Evolutionary conservation across 2,329 filamentous ascomycete species (phyloP).

Genomic region (Penicillium sp.): DNA sequence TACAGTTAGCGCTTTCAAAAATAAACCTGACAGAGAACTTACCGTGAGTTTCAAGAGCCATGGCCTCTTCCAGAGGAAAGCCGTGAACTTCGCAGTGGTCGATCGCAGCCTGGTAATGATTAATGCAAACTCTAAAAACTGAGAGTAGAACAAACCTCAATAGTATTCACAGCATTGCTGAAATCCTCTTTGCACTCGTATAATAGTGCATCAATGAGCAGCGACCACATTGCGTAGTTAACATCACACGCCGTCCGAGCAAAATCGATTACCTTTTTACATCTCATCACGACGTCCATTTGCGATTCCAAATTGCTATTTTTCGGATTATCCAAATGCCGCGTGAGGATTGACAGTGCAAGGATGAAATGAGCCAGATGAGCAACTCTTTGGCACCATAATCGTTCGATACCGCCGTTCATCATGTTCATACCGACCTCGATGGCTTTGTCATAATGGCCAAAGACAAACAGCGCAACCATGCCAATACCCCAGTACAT

Average conservation of each 20-base stretch:
- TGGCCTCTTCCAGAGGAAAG: conserved; percentile 57
- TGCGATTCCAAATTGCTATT: conserved; percentile 44
- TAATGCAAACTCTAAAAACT: background rate
- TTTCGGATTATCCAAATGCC: conserved; percentile 41
- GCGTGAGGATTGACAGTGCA: conserved; percentile 39
- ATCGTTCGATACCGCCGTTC: conserved; percentile 37
- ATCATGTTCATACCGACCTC: conserved; percentile 40
- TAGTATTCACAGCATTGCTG: conserved; percentile 41
- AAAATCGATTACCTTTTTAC: conserved; percentile 51
- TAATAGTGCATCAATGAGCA: conserved; percentile 54
- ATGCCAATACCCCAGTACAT: conserved; percentile 53
- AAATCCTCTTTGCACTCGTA: conserved; percentile 47
- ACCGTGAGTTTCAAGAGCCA: conserved; percentile 59
- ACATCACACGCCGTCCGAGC: conserved; percentile 52
- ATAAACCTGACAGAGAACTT: conserved; percentile 2
- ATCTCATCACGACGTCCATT: conserved; percentile 46
- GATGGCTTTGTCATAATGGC: conserved; percentile 43
- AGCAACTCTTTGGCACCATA: conserved; percentile 45
- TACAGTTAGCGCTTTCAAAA: background rate
- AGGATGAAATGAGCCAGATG: conserved; percentile 46
- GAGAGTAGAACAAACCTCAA: conserved; percentile 19
- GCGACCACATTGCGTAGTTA: conserved; percentile 58
- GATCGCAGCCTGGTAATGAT: conserved; percentile 41
- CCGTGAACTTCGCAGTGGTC: conserved; percentile 58
- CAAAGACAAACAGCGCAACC: conserved; percentile 45